Evolutionary conservation across 1,139 yeast species (phyloP), one percentile per base, ranked within the genome.

Genomic region (Geotrichum candidum): DNA sequence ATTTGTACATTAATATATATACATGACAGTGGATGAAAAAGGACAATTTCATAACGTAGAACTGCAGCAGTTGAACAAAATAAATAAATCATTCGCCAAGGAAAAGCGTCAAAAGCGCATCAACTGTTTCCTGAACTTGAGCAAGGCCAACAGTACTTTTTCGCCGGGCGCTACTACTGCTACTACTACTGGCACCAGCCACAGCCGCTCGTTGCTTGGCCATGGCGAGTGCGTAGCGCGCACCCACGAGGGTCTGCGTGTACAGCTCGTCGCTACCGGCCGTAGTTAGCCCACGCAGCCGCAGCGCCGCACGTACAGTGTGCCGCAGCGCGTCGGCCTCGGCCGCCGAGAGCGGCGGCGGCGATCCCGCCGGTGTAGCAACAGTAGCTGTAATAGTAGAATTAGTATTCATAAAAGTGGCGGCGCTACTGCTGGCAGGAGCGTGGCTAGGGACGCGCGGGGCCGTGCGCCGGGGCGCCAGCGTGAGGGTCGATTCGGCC

Each of bases 271-370:
- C 50, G 41, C 51, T 18, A 9, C 27, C 35, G 38, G 31, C 13
- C 15, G 35, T 13, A 6, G 54, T 15, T 2, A 53, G 50, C 25
- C 61, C 61, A 2, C 61, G 56, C 15, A 58, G 51, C 41, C 61
- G 35, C 15, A 58, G 51, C n/a, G 61, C 56, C 10, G 61, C 61
- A 3, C 54, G 41, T 5, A 58, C 41, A 11, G 56, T 51, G 25
- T 58, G 61, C 35, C 50, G 51, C 4, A 58, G 57, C 15, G 61
- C 61, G 10, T 58, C 61, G 33, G 33, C 50, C 48, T 58, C 58
- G 54, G 54, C 54, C 2, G 54, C 60, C 18, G 54, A 50, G 1
- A 57, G 56, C 13, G 23, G 11, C 38, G 31, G 50, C 13, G 51
- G 23, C 9, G 51, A 9, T 18, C 18, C 38, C 22, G 33, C 11